These are phyloP conservation scores for Lipomyces sp. DNA, from an alignment of 805 yeast species.

Conservation along the genomic window DNA sequence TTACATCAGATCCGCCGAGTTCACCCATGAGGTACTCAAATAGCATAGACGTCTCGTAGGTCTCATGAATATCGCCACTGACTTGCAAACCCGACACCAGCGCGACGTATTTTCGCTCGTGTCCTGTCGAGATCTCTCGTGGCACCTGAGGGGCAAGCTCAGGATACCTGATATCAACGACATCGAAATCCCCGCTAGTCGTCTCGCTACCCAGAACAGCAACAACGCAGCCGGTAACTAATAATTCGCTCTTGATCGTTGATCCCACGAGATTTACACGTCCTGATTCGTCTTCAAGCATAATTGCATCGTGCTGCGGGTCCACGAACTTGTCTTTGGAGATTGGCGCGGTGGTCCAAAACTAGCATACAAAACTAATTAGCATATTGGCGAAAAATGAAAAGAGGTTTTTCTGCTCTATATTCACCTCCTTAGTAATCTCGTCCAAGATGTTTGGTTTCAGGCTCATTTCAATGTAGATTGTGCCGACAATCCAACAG, in stretches of 20 bases:
- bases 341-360: conserved; percentile 50
- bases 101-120: conserved; percentile 55
- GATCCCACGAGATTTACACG: conserved; percentile 71
- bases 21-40: conserved; percentile 76
- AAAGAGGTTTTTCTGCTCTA: neutral
- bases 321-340: conserved; percentile 56
- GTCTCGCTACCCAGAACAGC: conserved; percentile 87
- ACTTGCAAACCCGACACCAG: conserved; percentile 77
- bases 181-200: conserved; percentile 80
- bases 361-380: conserved; percentile 27
- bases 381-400: neutral
- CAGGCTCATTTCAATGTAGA: conserved; percentile 78
- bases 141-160: conserved; percentile 60
- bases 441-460: conserved; percentile 87
- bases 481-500: conserved; percentile 86
- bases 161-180: conserved; percentile 80
- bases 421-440: conserved; percentile 55
- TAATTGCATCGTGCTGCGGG: conserved; percentile 59
- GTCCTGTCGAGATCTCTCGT: neutral
- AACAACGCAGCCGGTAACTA: conserved; percentile 89
- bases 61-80: conserved; percentile 51
- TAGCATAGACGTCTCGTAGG: conserved; percentile 59
- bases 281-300: conserved; percentile 93
- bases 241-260: conserved; percentile 50
- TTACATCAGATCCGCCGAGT: conserved; percentile 50